A percentile compares a stretch with the other conserved stretches of the same genome.
phyloP scores from a whole-genome alignment of 148 eudicot genomes.

The Gaultheria prostrata region DNA sequence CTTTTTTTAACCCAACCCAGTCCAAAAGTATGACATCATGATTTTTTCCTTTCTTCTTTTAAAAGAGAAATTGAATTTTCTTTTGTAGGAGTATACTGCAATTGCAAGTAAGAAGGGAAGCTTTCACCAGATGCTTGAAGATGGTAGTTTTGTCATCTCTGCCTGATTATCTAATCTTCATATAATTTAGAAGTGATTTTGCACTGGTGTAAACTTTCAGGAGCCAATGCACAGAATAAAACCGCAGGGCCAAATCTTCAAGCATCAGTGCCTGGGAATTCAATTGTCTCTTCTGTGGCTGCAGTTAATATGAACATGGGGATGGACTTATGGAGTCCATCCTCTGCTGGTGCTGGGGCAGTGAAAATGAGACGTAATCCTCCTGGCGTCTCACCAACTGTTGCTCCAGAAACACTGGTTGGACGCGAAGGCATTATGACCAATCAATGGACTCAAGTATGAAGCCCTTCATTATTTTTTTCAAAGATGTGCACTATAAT shows the following conservation, averaged over 20 bases:
- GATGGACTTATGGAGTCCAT: conserved; percentile 88
- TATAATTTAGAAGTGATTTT: conserved; percentile 1
- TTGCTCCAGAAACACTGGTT: conserved; percentile 34
- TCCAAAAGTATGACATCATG: background rate
- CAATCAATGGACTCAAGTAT: conserved; percentile 70
- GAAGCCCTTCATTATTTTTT: conserved; percentile 11
- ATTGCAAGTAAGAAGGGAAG: conserved; percentile 69
- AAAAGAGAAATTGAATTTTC: background rate
- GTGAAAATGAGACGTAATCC: conserved; percentile 48
- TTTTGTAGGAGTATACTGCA: conserved; percentile 49
- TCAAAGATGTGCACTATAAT: background rate
- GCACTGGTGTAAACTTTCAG: conserved; percentile 27
- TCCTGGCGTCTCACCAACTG: conserved; percentile 44
- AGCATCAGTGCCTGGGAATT: conserved; percentile 59
- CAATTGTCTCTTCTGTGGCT: conserved; percentile 51
- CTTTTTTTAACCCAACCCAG: background rate
- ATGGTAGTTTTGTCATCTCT: conserved; percentile 48
- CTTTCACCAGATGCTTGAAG: conserved; percentile 91
- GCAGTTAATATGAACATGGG: conserved; percentile 81
- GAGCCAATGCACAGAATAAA: conserved; percentile 62
- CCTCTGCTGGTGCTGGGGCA: conserved; percentile 56
- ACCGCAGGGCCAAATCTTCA: conserved; percentile 33
- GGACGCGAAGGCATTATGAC: conserved; percentile 46
- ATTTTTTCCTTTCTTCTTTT: background rate
- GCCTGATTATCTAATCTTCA: background rate